phyloP scores from a whole-genome alignment of 2,329 filamentous ascomycete genomes.

The Trichothecium roseum region DNA sequence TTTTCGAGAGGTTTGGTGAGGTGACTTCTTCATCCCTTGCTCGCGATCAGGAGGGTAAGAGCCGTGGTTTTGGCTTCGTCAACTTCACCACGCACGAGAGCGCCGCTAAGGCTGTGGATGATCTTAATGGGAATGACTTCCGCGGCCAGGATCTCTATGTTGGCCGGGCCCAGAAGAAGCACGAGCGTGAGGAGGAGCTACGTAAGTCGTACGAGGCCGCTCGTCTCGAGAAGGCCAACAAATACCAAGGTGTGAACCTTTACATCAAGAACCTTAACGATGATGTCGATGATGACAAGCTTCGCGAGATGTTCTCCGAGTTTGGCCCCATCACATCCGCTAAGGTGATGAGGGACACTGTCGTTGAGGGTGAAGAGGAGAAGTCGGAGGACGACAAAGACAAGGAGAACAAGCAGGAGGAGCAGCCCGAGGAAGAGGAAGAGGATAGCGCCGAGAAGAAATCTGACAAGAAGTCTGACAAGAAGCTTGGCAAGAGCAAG shows the following conservation, averaged over 20 bases:
- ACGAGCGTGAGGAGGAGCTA: constrained; percentile 98
- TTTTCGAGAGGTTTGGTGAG: constrained; percentile 87
- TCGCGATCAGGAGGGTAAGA: constrained; percentile 82
- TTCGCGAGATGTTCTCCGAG: constrained; percentile 83
- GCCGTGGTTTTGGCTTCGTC: constrained; percentile 90
- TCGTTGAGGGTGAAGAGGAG: constrained; percentile 43
- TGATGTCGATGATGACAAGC: constrained; percentile 94
- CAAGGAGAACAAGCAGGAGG: constrained; percentile 40
- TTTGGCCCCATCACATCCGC: constrained; percentile 96
- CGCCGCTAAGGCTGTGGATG: constrained; percentile 77
- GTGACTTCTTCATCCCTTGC: constrained; percentile 94
- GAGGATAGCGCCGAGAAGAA: constrained; percentile 48
- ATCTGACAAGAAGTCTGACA: constrained; percentile 45
- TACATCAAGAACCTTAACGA: constrained; percentile 99
- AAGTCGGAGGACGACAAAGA: constrained; percentile 42
- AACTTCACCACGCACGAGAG: constrained; percentile 90
- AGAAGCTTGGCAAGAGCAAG: constrained; percentile 93
- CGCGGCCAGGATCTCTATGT: constrained; percentile 94
- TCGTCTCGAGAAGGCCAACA: constrained; percentile 94
- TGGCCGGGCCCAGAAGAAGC: constrained; percentile 98
- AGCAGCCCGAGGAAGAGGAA: constrained; percentile 28
- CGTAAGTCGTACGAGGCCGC: constrained; percentile 98
- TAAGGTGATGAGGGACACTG: constrained; percentile 93
- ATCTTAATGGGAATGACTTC: constrained; percentile 86
- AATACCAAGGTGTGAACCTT: constrained; percentile 98